Base-by-base conservation (phyloP, 2,329 filamentous ascomycete genomes). In the Alternaria tenuissima region DNA sequence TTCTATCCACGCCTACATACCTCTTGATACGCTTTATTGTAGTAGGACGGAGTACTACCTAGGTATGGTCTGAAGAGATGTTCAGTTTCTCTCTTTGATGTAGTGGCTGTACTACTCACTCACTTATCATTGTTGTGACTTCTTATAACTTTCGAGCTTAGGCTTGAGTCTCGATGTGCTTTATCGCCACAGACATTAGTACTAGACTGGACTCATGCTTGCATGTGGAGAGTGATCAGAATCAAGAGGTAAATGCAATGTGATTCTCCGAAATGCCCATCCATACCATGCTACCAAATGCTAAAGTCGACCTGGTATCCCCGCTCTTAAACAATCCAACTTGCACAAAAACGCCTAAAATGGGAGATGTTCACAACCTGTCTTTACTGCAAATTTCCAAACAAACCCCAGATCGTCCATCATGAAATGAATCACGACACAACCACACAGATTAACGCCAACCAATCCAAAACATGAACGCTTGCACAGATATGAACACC, bases 221-320 rank as follows among this genome's bases (percentile, higher is more conserved):
- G 20, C 46, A 38, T 32, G 6, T 26, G 6, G 5, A 26, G 14
- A 14, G 24, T 3, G 8, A n/a, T 5, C 12, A 8, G 22, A 39
- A 4, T 7, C 7, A 49, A 26, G 32, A 36, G 46, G 20, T 36
- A 14, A 38, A 49, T 49, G 46, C 46, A 38, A 49, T 49, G 24
- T 48, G 38, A 22, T 41, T 49, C 22, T 32, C 46, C 32, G 11
- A 28, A 49, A 49, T 49, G 46, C 46, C 46, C 32, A 49, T 49
- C 46, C 32, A 49, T 49, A 49, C 14, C 32, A 36, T 49, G 46
- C 46, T 49, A 38, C 46, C 46, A 38, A 49, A 49, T 49, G 46
- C 46, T 49, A 38, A 26, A 49, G 12, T 38, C 32, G 30, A 49
- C 46, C 46, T 49, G 46, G 46, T 49, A 49, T 49, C 32, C 46